Conservation (phyloP, 1,139 yeast genomes). For the Dujonia santamariae region DNA sequence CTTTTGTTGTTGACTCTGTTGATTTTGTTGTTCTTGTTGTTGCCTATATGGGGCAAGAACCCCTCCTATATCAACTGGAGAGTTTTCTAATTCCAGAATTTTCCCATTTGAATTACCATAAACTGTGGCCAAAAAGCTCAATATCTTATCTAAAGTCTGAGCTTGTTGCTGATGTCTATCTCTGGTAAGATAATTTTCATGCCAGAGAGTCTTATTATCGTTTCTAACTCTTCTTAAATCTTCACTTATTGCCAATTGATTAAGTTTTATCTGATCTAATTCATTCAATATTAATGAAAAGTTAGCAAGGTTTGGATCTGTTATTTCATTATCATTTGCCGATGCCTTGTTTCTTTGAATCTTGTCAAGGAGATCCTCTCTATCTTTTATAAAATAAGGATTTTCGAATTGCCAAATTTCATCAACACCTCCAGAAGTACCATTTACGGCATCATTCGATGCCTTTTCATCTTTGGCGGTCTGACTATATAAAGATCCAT, state of each 20-base stretch:
- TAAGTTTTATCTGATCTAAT: constrained; percentile 69
- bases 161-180: constrained; percentile 85
- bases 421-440: constrained; percentile 23
- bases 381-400: constrained; percentile 69
- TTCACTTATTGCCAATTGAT: constrained; percentile 78
- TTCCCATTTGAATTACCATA: constrained; percentile 64
- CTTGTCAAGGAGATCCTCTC: constrained; percentile 71
- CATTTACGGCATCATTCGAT: constrained; percentile 5
- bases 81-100: constrained; percentile 34
- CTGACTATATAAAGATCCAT: constrained; percentile 55
- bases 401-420: constrained; percentile 75
- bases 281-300: constrained; percentile 62
- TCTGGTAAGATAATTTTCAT: constrained; percentile 76
- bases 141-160: constrained; percentile 81
- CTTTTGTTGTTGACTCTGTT: constrained; percentile 12
- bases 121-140: constrained; percentile 80
- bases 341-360: constrained; percentile 51
- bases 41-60: constrained; percentile 7
- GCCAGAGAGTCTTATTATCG: constrained; percentile 90
- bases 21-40: constrained; percentile 18
- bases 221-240: constrained; percentile 78
- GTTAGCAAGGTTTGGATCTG: constrained; percentile 34
- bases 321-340: constrained; percentile 20
- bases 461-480: constrained; percentile 33
- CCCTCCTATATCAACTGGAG: constrained; percentile 9